Percentiles rank a stretch among this genome's conserved stretches.
These are phyloP conservation scores for Chalciporus sp. DNA, from an alignment of 1,284 basidiomycete genomes.

Conservation along the genomic window DNA sequence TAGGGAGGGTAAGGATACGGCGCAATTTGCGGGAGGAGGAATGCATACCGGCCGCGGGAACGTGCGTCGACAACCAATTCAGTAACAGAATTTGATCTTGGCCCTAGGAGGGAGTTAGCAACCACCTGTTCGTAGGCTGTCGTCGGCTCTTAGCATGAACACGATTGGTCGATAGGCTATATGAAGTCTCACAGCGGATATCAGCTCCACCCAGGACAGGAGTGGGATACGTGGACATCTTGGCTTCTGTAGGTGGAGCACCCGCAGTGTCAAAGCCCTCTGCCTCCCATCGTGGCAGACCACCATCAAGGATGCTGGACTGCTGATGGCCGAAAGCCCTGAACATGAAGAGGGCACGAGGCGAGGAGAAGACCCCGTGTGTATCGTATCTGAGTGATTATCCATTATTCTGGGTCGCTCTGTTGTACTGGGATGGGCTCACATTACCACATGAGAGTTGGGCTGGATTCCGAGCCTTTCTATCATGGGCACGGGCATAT, in stretches of 20 bases:
- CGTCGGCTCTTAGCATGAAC: conserved; percentile 19
- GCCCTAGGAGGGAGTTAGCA: conserved; percentile 61
- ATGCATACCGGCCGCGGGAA: conserved; percentile 66
- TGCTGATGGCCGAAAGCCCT: conserved; percentile 84
- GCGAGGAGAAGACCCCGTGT: conserved; percentile 86
- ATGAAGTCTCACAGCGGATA: conserved; percentile 60
- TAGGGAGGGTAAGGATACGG: conserved; percentile 10
- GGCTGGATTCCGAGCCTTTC: conserved; percentile 76
- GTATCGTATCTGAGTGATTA: conserved; percentile 72
- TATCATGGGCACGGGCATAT: conserved; percentile 30
- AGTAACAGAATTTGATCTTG: conserved; percentile 44
- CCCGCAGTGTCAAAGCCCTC: conserved; percentile 69
- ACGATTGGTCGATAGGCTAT: conserved; percentile 17
- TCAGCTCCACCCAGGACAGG: conserved; percentile 53
- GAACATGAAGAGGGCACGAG: conserved; percentile 92
- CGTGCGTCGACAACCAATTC: conserved; percentile 90
- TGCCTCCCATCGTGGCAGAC: conserved; percentile 81
- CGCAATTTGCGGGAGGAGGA: not conserved
- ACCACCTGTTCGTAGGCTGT: conserved; percentile 86
- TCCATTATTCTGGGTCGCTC: conserved; percentile 8
- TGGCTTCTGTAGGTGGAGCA: conserved; percentile 37
- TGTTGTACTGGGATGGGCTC: conserved; percentile 25
- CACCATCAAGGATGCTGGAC: conserved; percentile 88
- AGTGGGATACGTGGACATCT: conserved; percentile 49
- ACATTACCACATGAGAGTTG: conserved; percentile 83